A percentile compares a stretch with the other conserved stretches of the same genome.
Evolutionary conservation across 1,139 yeast species (phyloP).

Genomic region (Suhomyces ambrosiae): DNA sequence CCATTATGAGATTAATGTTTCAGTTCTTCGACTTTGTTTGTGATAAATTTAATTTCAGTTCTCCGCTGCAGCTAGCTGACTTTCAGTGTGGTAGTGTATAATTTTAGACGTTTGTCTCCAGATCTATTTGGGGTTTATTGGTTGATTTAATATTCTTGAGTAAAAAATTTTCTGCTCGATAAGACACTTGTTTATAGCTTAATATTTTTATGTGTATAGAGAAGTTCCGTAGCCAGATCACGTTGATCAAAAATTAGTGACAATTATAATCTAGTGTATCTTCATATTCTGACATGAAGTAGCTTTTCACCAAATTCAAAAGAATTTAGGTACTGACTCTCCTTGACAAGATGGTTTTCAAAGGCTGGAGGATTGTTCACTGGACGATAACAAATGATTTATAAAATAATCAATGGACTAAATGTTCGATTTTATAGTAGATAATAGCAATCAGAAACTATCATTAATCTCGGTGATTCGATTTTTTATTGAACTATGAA

Average conservation of each 20-base stretch:
- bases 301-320: no score
- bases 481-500: no score
- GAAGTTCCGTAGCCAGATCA: not conserved
- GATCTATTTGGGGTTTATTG: not conserved
- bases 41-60: constrained; percentile 1
- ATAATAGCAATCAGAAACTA: no score
- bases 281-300: no score
- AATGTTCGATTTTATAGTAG: no score
- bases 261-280: no score
- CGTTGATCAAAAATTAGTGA: not conserved
- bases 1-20: constrained; percentile 1
- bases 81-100: not conserved
- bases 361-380: no score
- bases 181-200: not conserved
- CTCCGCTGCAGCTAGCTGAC: constrained; percentile 1
- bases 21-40: constrained; percentile 5
- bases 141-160: not conserved
- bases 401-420: no score
- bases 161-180: not conserved
- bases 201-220: not conserved
- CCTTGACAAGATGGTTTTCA: no score
- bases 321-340: no score
- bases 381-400: no score
- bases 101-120: constrained; percentile 2
- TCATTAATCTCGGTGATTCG: no score